Base-by-base conservation (phyloP, 495 filamentous ascomycete species). In the Penicillium fimorum region DNA sequence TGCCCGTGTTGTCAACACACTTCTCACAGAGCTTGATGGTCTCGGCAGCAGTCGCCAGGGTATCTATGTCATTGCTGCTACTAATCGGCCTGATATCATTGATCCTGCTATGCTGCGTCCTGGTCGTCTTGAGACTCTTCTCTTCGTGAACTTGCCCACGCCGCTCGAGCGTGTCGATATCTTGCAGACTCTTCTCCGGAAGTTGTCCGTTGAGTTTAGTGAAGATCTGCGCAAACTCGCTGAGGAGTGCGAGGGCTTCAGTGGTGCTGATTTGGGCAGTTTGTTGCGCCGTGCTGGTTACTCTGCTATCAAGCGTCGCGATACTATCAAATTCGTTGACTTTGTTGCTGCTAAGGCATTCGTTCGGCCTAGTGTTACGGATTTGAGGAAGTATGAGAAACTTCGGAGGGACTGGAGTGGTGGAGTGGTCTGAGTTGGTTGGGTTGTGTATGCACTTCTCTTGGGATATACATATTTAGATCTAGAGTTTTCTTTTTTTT, bases 1-100 rank as follows among this genome's bases (percentile, higher is more conserved):
- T 47, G 85, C 91, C 10, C 83, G 94, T 41, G 91, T 98, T 18
- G 94, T 98, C 56, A 98, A 97, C 69, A 95, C 94, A 12, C 79
- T 98, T 1, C 84, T 98, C n/a, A 97, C 94, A 1, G 94, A 98
- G 71, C 81, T 98, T 1, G 94, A 98, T 65, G 94, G 94, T 24
- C 78, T 96, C 13, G 76, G 76, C 10, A 84, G 80, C 55, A 87
- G 84, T 53, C 85, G 95, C 15, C 78, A 82, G 41, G 93, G 95
- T 3, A 93, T 98, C 62, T 97, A 96, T 70, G 89, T 98, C 27
- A 88, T 98, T 56, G 94, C 90, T 13, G 94, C 94, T 1, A 97
- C 95, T 4, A 98, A 98, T 66, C 75, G 94, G 1, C 93, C 93
- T 2, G 94, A 98, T 64, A 95, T 96, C 66, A 97, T 98, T 64